Conservation (phyloP, 2,329 filamentous ascomycete species). For the Fusarium sp. region DNA sequence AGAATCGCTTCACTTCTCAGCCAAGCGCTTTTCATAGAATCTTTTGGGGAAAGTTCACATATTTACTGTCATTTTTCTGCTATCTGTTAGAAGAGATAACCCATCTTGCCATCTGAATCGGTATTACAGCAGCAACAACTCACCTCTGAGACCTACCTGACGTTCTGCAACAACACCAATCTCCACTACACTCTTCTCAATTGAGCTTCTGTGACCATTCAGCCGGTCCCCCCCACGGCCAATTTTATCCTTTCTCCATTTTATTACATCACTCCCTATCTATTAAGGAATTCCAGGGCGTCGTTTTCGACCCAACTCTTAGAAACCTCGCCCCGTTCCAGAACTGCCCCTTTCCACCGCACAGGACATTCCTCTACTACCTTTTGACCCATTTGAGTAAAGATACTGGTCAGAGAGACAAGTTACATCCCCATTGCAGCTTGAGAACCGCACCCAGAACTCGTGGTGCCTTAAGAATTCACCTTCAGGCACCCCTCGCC, state of each 20-base stretch:
- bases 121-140: not conserved
- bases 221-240: not conserved
- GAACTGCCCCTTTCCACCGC: not conserved
- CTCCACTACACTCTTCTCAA: not conserved
- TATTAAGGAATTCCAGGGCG: not conserved
- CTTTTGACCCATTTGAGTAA: not conserved
- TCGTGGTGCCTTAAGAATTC: not conserved
- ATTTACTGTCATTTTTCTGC: not conserved
- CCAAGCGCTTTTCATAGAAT: not conserved
- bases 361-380: not conserved
- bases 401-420: not conserved
- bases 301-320: not conserved
- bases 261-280: not conserved
- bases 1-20: too few relatives aligned
- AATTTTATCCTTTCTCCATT: not conserved
- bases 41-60: not conserved
- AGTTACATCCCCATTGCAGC: not conserved
- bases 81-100: fast-evolving
- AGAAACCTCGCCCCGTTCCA: not conserved
- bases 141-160: not conserved
- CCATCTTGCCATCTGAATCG: not conserved
- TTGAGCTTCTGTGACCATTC: not conserved
- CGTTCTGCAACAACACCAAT: not conserved
- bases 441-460: not conserved
- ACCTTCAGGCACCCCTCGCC: not conserved